Evolutionary conservation across 345 rosid species (phyloP).

Genomic region (Eucalyptus polybractea): DNA sequence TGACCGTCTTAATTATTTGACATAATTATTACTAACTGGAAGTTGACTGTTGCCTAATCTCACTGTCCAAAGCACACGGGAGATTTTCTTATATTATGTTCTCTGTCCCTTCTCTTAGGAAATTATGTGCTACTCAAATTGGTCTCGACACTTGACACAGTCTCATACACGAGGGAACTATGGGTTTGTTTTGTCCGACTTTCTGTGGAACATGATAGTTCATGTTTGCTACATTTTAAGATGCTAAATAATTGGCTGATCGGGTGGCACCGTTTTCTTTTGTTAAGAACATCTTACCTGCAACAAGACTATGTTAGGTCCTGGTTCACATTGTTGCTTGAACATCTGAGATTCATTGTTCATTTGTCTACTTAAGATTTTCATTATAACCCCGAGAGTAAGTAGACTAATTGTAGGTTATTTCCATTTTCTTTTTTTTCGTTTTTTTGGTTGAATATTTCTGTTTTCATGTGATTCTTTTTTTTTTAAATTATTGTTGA

Average conservation of each 20-base stretch:
- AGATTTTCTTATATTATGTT: neutral
- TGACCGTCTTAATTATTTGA: neutral
- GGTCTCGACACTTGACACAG: neutral
- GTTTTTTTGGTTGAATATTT: neutral
- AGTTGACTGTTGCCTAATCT: neutral
- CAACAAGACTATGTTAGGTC: neutral
- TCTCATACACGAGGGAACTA: neutral
- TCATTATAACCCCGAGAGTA: neutral
- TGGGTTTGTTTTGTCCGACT: neutral
- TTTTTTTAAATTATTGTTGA: neutral
- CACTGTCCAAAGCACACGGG: neutral
- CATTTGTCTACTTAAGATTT: neutral
- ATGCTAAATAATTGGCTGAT: neutral
- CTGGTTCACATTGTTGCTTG: neutral
- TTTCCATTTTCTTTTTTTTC: neutral
- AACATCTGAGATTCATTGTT: neutral
- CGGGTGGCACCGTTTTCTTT: neutral
- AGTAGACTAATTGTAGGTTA: neutral
- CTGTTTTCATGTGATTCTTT: neutral
- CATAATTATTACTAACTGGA: neutral
- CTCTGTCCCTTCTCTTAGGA: neutral
- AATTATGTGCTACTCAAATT: neutral
- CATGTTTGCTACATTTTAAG: neutral
- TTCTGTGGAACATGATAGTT: neutral
- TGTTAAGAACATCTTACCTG: neutral